These are phyloP conservation scores for Globisporangium carolinianum DNA, from an alignment of 352 stramenopile species.

Conservation along the genomic window DNA sequence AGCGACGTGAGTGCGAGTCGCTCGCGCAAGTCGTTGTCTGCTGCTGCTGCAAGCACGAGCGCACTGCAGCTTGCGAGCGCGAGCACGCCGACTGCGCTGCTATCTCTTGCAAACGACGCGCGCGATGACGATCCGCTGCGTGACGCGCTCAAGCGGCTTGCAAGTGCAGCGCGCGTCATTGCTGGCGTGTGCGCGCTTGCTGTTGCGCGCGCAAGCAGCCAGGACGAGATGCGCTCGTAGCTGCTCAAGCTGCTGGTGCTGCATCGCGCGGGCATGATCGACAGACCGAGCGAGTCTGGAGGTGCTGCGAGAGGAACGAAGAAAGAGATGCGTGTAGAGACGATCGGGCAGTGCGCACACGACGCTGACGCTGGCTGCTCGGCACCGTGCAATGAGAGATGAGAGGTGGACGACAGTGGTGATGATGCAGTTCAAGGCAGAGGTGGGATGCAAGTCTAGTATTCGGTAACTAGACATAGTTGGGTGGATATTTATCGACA, in stretches of 20 bases:
- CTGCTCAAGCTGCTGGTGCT: neutral
- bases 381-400: too few species aligned
- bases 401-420: too few species aligned
- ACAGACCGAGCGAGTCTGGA: too few species aligned
- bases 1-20: neutral
- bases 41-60: slow-evolving; percentile 4
- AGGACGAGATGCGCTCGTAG: slow-evolving; percentile 2
- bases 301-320: too few species aligned
- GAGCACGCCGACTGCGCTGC: slow-evolving; percentile 1
- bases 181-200: neutral
- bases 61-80: slow-evolving; percentile 1
- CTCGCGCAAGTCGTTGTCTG: slow-evolving; percentile 1
- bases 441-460: too few species aligned
- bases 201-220: slow-evolving; percentile 1
- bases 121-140: neutral
- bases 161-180: neutral
- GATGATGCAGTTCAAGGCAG: too few species aligned
- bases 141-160: neutral
- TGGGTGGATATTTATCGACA: too few species aligned
- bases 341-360: too few species aligned
- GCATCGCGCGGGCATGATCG: slow-evolving; percentile 3
- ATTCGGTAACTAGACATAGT: too few species aligned
- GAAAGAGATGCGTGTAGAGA: too few species aligned
- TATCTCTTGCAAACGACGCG: neutral
- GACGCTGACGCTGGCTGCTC: too few species aligned